Percentiles rank a stretch among this genome's conserved stretches.
Evolutionary conservation across 139 green algal species (phyloP).

Genomic region (Micractinium conductrix): DNA sequence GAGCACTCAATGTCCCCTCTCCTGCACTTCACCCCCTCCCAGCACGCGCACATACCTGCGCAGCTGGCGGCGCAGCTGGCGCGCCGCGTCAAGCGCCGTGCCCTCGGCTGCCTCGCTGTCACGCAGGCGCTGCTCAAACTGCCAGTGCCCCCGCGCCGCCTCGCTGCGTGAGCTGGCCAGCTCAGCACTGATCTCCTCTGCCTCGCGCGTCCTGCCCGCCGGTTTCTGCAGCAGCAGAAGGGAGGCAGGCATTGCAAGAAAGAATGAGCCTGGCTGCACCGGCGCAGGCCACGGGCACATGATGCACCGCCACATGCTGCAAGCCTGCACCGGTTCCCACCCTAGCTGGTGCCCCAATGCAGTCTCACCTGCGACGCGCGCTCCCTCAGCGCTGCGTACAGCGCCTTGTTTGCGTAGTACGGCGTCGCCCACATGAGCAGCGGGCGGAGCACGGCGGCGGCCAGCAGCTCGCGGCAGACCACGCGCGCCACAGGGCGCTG

Average conservation of each 20-base stretch:
- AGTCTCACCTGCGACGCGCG: neutral
- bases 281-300: neutral
- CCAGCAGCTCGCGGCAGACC: conserved; percentile 73
- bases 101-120: conserved; percentile 39
- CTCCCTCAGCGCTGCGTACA: conserved; percentile 29
- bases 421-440: conserved; percentile 62
- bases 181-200: conserved; percentile 15
- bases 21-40: neutral
- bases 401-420: conserved; percentile 48
- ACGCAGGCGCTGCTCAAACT: conserved; percentile 59
- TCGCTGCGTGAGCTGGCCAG: conserved; percentile 33
- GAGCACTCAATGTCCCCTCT: too few relatives aligned
- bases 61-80: conserved; percentile 22
- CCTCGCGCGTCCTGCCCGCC: neutral
- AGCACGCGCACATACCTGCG: neutral
- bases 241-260: neutral
- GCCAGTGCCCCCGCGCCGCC: conserved; percentile 36
- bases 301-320: neutral
- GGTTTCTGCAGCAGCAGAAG: neutral
- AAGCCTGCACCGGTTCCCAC: neutral
- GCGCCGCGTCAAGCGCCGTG: neutral
- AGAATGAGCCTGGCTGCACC: neutral
- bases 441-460: conserved; percentile 62
- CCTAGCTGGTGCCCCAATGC: neutral
- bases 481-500: conserved; percentile 45